These are phyloP conservation scores for Naematelia aurantialba DNA, from an alignment of 768 basidiomycete species.

Conservation along the genomic window DNA sequence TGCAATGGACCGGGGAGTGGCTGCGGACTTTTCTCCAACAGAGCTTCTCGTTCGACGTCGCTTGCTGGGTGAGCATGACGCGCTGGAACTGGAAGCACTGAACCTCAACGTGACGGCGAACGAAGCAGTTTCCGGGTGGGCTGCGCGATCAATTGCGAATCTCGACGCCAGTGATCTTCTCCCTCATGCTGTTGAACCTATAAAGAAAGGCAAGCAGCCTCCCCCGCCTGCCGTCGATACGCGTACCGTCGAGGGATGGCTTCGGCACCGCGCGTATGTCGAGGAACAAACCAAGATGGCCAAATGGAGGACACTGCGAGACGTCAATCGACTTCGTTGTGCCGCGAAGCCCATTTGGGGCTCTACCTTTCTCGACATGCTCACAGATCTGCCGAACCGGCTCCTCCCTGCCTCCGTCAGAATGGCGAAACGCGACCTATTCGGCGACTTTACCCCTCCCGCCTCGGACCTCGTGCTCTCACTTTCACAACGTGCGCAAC, in stretches of 20 bases:
- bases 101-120: conserved; percentile 62
- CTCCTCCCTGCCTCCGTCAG: conserved; percentile 19
- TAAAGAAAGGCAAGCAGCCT: conserved; percentile 12
- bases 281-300: conserved; percentile 58
- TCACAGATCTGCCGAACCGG: conserved; percentile 51
- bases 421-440: conserved; percentile 13
- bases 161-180: conserved; percentile 43
- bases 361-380: conserved; percentile 37
- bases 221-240: conserved; percentile 65
- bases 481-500: conserved; percentile 59
- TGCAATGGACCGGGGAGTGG: conserved; percentile 51
- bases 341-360: conserved; percentile 51
- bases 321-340: conserved; percentile 73
- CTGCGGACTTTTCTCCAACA: conserved; percentile 47
- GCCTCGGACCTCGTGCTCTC: conserved; percentile 62
- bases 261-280: conserved; percentile 55
- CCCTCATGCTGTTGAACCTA: conserved; percentile 27
- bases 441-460: conserved; percentile 26
- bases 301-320: conserved; percentile 67
- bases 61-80: conserved; percentile 39
- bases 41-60: conserved; percentile 50
- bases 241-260: conserved; percentile 71
- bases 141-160: conserved; percentile 15
- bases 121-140: conserved; percentile 56
- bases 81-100: conserved; percentile 52